Base-by-base conservation (phyloP, 257 asterid species). In the Fraxinus cuspidata region DNA sequence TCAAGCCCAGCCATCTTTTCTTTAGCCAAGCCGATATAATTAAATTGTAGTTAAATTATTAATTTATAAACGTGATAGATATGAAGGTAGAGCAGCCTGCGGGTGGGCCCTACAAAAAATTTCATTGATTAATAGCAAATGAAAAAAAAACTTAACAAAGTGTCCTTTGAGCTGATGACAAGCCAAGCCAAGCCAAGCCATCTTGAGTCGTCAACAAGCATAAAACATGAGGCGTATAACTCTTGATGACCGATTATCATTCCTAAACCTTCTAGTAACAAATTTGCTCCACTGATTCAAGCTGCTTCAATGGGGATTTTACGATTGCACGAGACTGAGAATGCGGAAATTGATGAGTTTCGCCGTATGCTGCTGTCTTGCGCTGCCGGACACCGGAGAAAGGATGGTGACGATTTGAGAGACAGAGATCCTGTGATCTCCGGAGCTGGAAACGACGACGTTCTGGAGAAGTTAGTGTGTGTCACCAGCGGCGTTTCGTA, bases 401-500 rank as follows among this genome's bases (percentile, higher is more conserved):
- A 93, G 84, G 89, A 77, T 58, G 90, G 79, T 12, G 92, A 85
- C 5, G 81, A 79, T 11, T 35, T 85, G 65, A 71, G 44, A 47
- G 67, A 27, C 35, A 18, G 11, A 3, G 78, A 70, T 25, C 38
- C 70, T 6, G 76, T 47, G 12, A 10, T 58, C 56, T 21, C 85
- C 3, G 78, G 47, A 28, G 74, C 35, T n/a, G 76, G 74, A 71
- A 74, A 66, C 78, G 91, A 78, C 32, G 95, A 81, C 80, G 79
- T 82, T 10, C 70, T 74, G 71, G 89, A 84, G 56, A 86, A 87
- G 77, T 70, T 91, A 69, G 97, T 95, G 21, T 93, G 99, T 71
- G 97, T 95, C 74, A 95, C 98, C 77, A 90, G 97, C 79, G 97
- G 97, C 78, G 97, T 91, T 8, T 95, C 98, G n/a, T 95, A 82